Evolutionary conservation across 139 green algal genomes (phyloP).

Genomic region (Chlorella sp.): DNA sequence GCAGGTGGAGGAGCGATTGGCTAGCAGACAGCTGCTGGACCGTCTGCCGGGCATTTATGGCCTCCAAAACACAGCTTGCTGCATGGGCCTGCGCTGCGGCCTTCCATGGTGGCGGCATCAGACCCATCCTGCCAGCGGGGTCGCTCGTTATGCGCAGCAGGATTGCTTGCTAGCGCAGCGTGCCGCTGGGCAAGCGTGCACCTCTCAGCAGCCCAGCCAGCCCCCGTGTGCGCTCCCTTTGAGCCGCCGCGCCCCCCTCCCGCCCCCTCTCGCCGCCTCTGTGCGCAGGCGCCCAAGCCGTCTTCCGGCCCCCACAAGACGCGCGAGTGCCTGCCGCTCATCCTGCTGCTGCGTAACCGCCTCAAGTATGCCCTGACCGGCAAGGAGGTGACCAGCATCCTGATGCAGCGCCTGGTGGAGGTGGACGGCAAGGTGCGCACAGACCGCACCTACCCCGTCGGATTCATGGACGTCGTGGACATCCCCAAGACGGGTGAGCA

Average conservation of each 20-base stretch:
- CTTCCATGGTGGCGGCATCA: too few species aligned
- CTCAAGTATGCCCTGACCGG: slow-evolving; percentile 99
- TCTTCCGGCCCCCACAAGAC: slow-evolving; percentile 96
- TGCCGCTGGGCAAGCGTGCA: background rate
- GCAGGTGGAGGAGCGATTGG: background rate
- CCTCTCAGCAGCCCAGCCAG: background rate
- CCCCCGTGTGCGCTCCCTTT: background rate
- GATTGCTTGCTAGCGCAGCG: too few species aligned
- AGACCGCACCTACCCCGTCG: slow-evolving; percentile 95
- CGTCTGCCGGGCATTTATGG: too few species aligned
- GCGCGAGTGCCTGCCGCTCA: slow-evolving; percentile 97
- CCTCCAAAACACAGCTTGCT: too few species aligned
- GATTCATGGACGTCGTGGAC: slow-evolving; percentile 98
- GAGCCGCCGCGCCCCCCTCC: background rate
- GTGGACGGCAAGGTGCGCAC: slow-evolving; percentile 98
- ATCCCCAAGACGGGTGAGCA: slow-evolving; percentile 96
- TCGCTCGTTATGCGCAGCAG: too few species aligned
- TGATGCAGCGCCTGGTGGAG: slow-evolving; percentile 97
- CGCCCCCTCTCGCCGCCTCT: background rate
- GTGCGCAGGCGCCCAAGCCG: slow-evolving; percentile 95
- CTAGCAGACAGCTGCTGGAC: too few species aligned
- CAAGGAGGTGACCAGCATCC: slow-evolving; percentile 95
- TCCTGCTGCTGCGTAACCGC: slow-evolving; percentile 97
- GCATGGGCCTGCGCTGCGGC: background rate
- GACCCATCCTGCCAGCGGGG: too few species aligned